Percentiles rank a stretch among this genome's conserved stretches.
Evolutionary conservation across 1,284 basidiomycete genomes (phyloP).

Genomic region (Sanghuangporus baumii): DNA sequence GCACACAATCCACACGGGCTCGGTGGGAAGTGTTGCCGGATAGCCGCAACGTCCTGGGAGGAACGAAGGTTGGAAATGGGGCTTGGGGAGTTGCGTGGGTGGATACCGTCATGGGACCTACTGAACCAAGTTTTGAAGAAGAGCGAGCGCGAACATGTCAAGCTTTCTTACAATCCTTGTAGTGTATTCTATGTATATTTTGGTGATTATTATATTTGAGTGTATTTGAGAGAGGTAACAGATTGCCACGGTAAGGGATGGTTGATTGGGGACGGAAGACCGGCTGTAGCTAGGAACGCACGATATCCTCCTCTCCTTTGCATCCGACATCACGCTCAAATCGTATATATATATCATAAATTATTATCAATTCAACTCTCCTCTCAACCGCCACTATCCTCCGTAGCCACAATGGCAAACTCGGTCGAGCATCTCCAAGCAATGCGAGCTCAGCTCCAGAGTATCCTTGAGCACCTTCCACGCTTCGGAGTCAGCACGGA

Average conservation of each 20-base stretch:
- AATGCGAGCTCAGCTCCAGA: conserved; percentile 4
- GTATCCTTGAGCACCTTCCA: conserved; percentile 6
- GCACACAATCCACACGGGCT: conserved; percentile 62
- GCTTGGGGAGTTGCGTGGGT: conserved; percentile 77
- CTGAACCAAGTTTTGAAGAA: conserved; percentile 16
- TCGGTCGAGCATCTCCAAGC: neutral
- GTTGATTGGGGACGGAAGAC: neutral
- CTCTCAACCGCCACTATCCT: neutral
- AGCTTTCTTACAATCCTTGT: neutral
- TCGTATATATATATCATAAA: neutral
- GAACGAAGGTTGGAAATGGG: conserved; percentile 65
- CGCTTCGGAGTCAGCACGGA: conserved; percentile 1
- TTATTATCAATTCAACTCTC: neutral
- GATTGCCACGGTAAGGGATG: neutral
- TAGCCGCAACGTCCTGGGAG: conserved; percentile 49
- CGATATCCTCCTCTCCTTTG: too few relatives aligned
- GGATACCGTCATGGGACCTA: conserved; percentile 62
- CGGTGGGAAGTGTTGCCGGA: conserved; percentile 58
- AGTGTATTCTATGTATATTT: neutral
- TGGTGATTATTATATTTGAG: neutral
- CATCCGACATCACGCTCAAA: too few relatives aligned
- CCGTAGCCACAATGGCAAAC: conserved; percentile 1
- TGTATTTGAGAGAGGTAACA: neutral
- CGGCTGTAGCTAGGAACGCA: too few relatives aligned
- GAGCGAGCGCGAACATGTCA: conserved; percentile 17